Base-by-base conservation (phyloP, 257 asterid genomes). In the Linaria vulgaris region DNA sequence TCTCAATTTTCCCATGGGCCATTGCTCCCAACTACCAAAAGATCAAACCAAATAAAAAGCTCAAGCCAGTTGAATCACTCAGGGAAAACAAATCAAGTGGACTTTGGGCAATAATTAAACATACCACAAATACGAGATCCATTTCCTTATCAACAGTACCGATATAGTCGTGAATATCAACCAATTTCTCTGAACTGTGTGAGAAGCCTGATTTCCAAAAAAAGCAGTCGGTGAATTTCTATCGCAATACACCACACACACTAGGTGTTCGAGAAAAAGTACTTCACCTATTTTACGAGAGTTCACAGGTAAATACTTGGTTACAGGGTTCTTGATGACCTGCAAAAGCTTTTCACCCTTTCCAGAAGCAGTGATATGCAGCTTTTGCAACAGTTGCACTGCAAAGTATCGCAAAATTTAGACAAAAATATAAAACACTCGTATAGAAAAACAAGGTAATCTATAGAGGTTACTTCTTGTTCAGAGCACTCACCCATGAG, bases 1-100 rank as follows among this genome's bases (percentile, higher is more conserved):
- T 80, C 3, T 83, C 94, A 70, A 87, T 83, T 85, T 85, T 92
- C 30, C 98, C 97, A 75, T 89, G 94, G 60, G 96, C 75, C 98
- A 92, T 89, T 60, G 98, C 97, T 59, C 98, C 98, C 62, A 92
- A 82, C 98, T 92, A 73, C 62, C 70, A 17, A 70, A 50, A 30
- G 54, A 69, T 31, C 51, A 52, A 56, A 23, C 60, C 49, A 52
- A 61, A 23, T 47, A 60, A 38, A 34, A 19, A 24, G 52, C 47
- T 55, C 45, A 56, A 52, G 54, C 15, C 19, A 49, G 63, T 47
- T 24, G 56, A 61, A 51, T 31, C 38, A 39, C 25, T 24, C 27
- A 23, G 2, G 1, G 11, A 22, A 48, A 63, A 23, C 19, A n/a
- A 46, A 11, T 24, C 20, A 11, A 19, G 25, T n/a, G 12, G 63